Evolutionary conservation across 176 grass and related monocot genomes (phyloP).

Genomic region (Saccharum spontaneum): DNA sequence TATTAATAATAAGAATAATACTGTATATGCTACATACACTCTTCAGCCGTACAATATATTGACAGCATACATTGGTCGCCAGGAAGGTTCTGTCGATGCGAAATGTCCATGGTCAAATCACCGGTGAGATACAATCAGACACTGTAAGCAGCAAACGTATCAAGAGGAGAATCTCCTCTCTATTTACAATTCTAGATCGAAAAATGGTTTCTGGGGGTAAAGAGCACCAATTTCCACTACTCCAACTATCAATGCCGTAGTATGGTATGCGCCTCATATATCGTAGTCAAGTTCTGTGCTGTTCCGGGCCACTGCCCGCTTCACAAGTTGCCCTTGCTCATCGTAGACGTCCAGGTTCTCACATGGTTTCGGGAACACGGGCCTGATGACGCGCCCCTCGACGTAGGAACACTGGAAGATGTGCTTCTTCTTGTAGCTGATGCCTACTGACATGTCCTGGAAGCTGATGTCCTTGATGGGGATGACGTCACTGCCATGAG

Average conservation of each 20-base stretch:
- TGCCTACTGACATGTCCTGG: slow-evolving; percentile 70
- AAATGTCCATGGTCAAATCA: slow-evolving; percentile 17
- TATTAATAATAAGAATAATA: background rate
- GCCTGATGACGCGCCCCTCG: slow-evolving; percentile 53
- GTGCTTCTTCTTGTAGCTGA: slow-evolving; percentile 97
- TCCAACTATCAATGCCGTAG: slow-evolving; percentile 1
- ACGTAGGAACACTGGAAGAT: slow-evolving; percentile 94
- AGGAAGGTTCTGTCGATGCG: background rate
- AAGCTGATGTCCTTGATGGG: slow-evolving; percentile 73
- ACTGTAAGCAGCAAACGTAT: slow-evolving; percentile 20
- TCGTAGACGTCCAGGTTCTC: slow-evolving; percentile 71
- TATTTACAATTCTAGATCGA: slow-evolving; percentile 41
- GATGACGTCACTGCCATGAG: slow-evolving; percentile 78
- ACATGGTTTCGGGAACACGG: slow-evolving; percentile 76
- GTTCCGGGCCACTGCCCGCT: slow-evolving; percentile 39
- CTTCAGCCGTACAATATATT: background rate
- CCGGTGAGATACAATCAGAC: slow-evolving; percentile 26
- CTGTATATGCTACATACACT: background rate
- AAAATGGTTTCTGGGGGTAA: background rate
- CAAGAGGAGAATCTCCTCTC: slow-evolving; percentile 31
- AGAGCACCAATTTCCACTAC: background rate
- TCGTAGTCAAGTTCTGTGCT: slow-evolving; percentile 81
- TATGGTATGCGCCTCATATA: slow-evolving; percentile 49
- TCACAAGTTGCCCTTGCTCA: slow-evolving; percentile 60
- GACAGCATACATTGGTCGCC: background rate